These are phyloP conservation scores for Dorcoceras hygrometricum DNA, from an alignment of 257 asterid genomes.

Conservation along the genomic window DNA sequence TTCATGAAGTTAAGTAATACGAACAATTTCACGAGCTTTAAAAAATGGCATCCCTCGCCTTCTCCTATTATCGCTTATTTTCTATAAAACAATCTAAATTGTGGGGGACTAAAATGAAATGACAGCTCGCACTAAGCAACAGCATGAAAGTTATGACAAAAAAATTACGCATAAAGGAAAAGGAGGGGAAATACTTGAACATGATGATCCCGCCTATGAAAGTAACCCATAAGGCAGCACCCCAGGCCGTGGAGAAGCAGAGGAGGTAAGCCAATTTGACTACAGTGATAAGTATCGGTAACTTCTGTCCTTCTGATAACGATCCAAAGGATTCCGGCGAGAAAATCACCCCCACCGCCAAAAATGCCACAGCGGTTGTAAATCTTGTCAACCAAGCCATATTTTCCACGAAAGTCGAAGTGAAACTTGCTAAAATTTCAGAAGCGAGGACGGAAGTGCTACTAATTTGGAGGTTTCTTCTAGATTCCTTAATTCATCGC, in stretches of 20 bases:
- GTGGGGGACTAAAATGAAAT: constrained; percentile 1
- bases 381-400: constrained; percentile 94
- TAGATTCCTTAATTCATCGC: constrained; percentile 16
- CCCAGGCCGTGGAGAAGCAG: constrained; percentile 93
- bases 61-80: constrained; percentile 9
- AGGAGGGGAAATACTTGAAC: constrained; percentile 60
- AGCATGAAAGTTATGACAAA: constrained; percentile 8
- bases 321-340: constrained; percentile 92
- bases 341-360: constrained; percentile 78
- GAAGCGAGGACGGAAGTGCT: background rate
- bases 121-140: background rate
- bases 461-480: background rate
- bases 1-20: too few species aligned
- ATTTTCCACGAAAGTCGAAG: background rate
- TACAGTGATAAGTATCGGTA: constrained; percentile 41
- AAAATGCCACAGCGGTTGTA: constrained; percentile 65
- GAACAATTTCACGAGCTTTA: constrained; percentile 9
- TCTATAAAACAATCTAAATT: background rate
- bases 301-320: constrained; percentile 50
- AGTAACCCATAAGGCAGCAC: constrained; percentile 97
- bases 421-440: background rate
- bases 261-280: constrained; percentile 83
- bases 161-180: background rate
- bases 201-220: constrained; percentile 99
- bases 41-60: background rate